A percentile compares a stretch with the other conserved stretches of the same genome.
These are phyloP conservation scores for Baudoinia panamericana DNA, from an alignment of 495 filamentous ascomycete species.

Conservation along the genomic window DNA sequence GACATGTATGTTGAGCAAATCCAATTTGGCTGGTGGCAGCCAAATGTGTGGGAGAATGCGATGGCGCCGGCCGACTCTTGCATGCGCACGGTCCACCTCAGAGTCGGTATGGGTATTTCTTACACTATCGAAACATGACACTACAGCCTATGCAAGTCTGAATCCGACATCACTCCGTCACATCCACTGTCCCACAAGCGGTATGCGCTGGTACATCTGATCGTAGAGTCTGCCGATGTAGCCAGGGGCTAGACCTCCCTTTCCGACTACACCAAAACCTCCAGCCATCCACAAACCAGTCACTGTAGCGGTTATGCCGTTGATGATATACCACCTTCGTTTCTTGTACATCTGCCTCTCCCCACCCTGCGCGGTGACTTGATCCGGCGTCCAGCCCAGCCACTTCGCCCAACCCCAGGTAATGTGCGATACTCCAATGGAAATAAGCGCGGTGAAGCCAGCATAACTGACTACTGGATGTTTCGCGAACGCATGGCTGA, in stretches of 20 bases:
- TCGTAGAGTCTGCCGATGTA: constrained; percentile 77
- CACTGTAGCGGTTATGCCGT: constrained; percentile 44
- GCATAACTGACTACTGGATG: constrained; percentile 49
- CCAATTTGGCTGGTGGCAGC: no score
- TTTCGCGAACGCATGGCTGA: constrained; percentile 72
- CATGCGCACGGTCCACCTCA: no score
- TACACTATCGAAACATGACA: no score
- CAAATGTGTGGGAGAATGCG: no score
- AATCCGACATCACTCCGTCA: constrained; percentile 22
- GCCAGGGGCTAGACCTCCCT: constrained; percentile 53
- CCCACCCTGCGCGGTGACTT: constrained; percentile 34
- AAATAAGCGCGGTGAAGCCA: constrained; percentile 55
- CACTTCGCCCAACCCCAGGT: constrained; percentile 72
- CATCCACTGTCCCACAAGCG: constrained; percentile 40
- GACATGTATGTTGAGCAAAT: no score
- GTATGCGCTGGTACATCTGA: constrained; percentile 45
- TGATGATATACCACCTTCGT: constrained; percentile 56
- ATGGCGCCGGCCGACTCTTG: no score
- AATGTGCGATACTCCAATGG: constrained; percentile 61
- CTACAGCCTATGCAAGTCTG: no score
- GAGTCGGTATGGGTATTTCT: no score
- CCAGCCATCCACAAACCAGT: constrained; percentile 66
- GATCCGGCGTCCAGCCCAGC: constrained; percentile 42
- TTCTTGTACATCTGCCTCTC: constrained; percentile 40
- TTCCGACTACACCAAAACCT: constrained; percentile 61